A percentile compares a stretch with the other conserved stretches of the same genome.
Conservation (phyloP, 169 alveolate species). For the Plasmodium gallinaceum region DNA sequence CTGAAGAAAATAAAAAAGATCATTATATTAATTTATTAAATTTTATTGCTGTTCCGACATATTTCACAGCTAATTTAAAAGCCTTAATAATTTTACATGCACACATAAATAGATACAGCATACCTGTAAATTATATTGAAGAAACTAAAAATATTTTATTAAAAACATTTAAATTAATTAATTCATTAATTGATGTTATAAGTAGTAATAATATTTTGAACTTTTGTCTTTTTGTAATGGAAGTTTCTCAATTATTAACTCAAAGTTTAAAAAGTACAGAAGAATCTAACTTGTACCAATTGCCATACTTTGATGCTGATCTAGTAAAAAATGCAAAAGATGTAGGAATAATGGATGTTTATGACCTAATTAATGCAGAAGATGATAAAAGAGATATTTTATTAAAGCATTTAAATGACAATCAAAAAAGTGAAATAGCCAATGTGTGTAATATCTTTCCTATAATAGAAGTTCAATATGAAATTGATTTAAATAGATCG, state of each 20-base stretch:
- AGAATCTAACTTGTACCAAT: slow-evolving; percentile 92
- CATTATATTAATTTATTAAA: slow-evolving; percentile 17
- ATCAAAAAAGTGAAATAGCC: slow-evolving; percentile 90
- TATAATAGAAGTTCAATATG: slow-evolving; percentile 86
- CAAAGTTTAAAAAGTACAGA: slow-evolving; percentile 94
- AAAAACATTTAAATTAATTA: slow-evolving; percentile 89
- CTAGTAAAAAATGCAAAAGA: slow-evolving; percentile 90
- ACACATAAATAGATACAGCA: slow-evolving; percentile 93
- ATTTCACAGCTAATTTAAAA: slow-evolving; percentile 79
- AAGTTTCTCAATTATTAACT: slow-evolving; percentile 95
- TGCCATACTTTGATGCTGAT: slow-evolving; percentile 92
- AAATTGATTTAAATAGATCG: slow-evolving; percentile 68
- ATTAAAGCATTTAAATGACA: slow-evolving; percentile 84
- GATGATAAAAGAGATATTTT: slow-evolving; percentile 94
- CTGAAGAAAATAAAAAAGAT: slow-evolving; percentile 28
- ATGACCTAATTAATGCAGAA: slow-evolving; percentile 96
- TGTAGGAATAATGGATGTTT: slow-evolving; percentile 91
- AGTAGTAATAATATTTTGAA: slow-evolving; percentile 95
- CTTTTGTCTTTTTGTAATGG: slow-evolving; percentile 97
- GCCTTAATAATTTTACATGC: slow-evolving; percentile 90
- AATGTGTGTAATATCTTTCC: slow-evolving; percentile 93
- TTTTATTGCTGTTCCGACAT: slow-evolving; percentile 54
- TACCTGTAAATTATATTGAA: slow-evolving; percentile 88
- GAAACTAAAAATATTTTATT: slow-evolving; percentile 88
- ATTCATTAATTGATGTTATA: slow-evolving; percentile 98